Conservation (phyloP, 345 rosid genomes). For the Geranium brycei region DNA sequence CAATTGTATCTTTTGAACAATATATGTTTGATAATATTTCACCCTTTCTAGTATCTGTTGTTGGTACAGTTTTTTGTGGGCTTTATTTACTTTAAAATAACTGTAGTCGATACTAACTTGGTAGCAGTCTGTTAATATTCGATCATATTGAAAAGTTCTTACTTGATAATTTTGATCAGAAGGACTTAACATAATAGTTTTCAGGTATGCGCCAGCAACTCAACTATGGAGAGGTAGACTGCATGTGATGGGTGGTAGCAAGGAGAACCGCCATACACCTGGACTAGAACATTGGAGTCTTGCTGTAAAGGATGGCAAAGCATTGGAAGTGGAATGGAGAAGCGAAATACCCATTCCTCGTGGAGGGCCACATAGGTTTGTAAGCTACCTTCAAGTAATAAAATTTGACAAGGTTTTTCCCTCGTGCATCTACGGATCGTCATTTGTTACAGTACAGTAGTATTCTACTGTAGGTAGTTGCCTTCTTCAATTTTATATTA, state of each 20-base stretch:
- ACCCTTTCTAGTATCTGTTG: background rate
- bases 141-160: background rate
- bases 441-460: background rate
- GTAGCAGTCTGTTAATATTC: too few relatives aligned
- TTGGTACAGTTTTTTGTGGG: background rate
- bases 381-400: background rate
- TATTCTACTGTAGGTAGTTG: background rate
- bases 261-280: conserved; percentile 81
- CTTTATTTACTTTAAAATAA: too few relatives aligned
- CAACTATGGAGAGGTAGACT: conserved; percentile 97
- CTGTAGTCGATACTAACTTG: too few relatives aligned
- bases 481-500: too few relatives aligned
- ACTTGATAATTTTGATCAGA: background rate
- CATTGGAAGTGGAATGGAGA: conserved; percentile 77
- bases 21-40: background rate
- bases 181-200: conserved; percentile 7
- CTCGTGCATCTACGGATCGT: too few relatives aligned
- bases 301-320: conserved; percentile 80
- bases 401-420: too few relatives aligned
- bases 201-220: conserved; percentile 97
- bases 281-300: conserved; percentile 85
- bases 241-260: conserved; percentile 99
- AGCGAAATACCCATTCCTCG: conserved; percentile 83
- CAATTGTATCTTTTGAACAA: too few relatives aligned
- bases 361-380: conserved; percentile 95